Conservation (phyloP, 805 yeast genomes). For the Starmerella gropengiesseri region DNA sequence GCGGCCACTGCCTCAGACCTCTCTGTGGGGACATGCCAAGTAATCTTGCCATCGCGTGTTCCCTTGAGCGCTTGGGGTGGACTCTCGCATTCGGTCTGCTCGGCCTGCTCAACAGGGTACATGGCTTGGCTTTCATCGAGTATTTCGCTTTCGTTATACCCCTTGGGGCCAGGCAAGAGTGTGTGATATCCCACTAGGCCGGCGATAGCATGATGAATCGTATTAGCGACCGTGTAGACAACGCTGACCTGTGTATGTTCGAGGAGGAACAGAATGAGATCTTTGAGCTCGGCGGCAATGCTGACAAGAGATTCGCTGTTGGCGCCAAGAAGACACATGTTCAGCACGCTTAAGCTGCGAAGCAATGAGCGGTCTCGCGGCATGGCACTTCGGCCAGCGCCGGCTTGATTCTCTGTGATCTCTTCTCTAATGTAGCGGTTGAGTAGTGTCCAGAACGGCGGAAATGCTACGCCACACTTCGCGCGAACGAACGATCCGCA, state of each 20-base stretch:
- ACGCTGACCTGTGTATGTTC: constrained; percentile 52
- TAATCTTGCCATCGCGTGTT: constrained; percentile 41
- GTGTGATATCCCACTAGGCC: constrained; percentile 37
- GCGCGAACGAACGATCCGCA: constrained; percentile 62
- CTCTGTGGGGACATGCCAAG: constrained; percentile 64
- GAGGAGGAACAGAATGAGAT: constrained; percentile 36
- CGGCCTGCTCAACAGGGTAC: constrained; percentile 14
- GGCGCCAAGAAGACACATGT: constrained; percentile 61
- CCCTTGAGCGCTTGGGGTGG: constrained; percentile 31
- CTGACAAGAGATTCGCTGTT: constrained; percentile 38
- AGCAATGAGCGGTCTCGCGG: constrained; percentile 71
- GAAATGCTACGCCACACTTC: constrained; percentile 42
- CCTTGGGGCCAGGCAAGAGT: constrained; percentile 8
- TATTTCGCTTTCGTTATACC: constrained; percentile 16
- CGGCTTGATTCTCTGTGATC: constrained; percentile 69
- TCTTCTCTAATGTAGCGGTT: constrained; percentile 50
- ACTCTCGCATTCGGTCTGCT: not conserved
- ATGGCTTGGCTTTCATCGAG: not conserved
- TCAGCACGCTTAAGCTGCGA: constrained; percentile 58
- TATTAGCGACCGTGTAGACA: constrained; percentile 48
- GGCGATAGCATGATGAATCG: constrained; percentile 57
- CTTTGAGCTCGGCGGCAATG: constrained; percentile 37
- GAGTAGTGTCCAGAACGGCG: constrained; percentile 37
- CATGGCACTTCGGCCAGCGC: constrained; percentile 50
- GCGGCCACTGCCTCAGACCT: constrained; percentile 52